Evolutionary conservation across 2,329 filamentous ascomycete genomes (phyloP).

Genomic region (Chaetothyriales sp.): DNA sequence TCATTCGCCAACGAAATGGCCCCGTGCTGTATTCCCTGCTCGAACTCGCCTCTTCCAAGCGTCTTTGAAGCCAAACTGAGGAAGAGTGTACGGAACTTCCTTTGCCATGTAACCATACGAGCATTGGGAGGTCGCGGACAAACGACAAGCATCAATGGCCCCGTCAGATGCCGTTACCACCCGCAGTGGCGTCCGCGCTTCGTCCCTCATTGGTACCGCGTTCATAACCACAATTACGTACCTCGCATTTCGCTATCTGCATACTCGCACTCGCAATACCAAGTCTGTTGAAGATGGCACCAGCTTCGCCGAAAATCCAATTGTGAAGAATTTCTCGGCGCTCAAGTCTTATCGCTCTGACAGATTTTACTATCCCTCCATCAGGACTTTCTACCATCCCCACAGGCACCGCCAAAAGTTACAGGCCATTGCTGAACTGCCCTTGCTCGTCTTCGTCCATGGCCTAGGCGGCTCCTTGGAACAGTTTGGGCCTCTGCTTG

Average conservation of each 20-base stretch:
- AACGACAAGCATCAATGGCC: background rate
- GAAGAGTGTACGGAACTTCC: background rate
- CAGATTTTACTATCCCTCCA: conserved; percentile 53
- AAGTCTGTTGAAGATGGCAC: background rate
- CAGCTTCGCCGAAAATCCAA: conserved; percentile 11
- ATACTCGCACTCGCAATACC: background rate
- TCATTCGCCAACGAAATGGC: no score
- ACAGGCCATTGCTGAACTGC: conserved; percentile 56
- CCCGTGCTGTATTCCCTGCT: no score
- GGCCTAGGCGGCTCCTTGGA: conserved; percentile 84
- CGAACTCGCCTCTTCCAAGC: no score
- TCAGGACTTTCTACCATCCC: conserved; percentile 71
- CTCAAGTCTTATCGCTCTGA: conserved; percentile 60
- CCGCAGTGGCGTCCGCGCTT: background rate
- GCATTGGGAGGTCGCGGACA: background rate
- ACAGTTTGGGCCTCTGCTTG: conserved; percentile 72
- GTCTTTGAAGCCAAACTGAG: background rate
- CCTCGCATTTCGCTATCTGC: background rate
- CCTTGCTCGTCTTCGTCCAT: conserved; percentile 80
- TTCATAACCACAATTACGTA: background rate
- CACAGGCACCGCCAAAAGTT: conserved; percentile 76
- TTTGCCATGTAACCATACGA: background rate
- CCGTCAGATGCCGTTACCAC: background rate
- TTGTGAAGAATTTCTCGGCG: conserved; percentile 64
- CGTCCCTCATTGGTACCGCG: background rate